Percentiles rank a stretch among this genome's conserved stretches.
Evolutionary conservation across 257 asterid genomes (phyloP).

Genomic region (Solanum sitiens): DNA sequence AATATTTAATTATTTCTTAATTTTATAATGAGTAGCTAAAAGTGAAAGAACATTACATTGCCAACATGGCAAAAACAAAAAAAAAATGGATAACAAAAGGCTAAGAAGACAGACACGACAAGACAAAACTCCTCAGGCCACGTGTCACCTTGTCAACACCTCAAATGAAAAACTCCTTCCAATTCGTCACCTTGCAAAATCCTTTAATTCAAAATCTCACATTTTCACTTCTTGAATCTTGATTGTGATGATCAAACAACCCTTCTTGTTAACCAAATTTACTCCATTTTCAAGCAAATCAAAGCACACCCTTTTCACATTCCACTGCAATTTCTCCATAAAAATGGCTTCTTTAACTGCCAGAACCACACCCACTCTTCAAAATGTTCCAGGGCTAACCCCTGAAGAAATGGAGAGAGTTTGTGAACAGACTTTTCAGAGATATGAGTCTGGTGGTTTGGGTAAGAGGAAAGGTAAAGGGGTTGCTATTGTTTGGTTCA

Average conservation of each 20-base stretch:
- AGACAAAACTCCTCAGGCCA: not conserved
- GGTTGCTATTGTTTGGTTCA: constrained; percentile 81
- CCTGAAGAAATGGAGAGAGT: constrained; percentile 48
- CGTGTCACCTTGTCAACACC: constrained; percentile 2
- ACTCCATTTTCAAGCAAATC: not conserved
- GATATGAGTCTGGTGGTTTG: constrained; percentile 17
- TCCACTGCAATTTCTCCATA: not conserved
- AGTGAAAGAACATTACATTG: not conserved
- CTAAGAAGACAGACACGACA: constrained; percentile 2
- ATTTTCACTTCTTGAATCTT: not conserved
- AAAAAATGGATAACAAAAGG: not conserved
- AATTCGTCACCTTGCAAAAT: not conserved
- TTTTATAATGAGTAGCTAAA: not conserved
- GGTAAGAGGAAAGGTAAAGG: constrained; percentile 58
- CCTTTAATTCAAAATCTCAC: not conserved
- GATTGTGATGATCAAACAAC: not conserved
- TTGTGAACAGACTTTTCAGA: constrained; percentile 29
- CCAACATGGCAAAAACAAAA: not conserved
- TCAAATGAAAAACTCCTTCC: not conserved
- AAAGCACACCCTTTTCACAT: not conserved
- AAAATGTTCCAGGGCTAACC: constrained; percentile 51
- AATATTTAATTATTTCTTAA: too few relatives aligned
- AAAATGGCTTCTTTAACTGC: constrained; percentile 31
- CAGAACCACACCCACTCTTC: constrained; percentile 27
- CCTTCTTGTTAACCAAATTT: not conserved